Base-by-base conservation (phyloP, 2,329 filamentous ascomycete species). In the Pseudogymnoascus sp. region DNA sequence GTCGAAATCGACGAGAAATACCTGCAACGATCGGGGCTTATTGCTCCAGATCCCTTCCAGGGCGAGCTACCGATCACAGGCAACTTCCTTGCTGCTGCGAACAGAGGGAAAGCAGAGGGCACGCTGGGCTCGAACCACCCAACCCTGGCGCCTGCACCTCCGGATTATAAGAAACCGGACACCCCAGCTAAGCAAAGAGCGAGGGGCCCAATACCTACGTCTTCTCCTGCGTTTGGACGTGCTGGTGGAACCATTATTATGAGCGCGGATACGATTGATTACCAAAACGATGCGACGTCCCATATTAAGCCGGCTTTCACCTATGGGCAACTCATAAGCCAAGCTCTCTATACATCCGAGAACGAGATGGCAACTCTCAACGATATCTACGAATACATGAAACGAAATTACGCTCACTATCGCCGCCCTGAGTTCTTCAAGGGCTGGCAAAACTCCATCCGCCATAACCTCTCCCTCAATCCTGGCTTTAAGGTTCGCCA, bases 391-490 rank as follows among this genome's bases (percentile, higher is more conserved):
- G 88, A 86, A 60, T 97, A 89, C 77, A 97, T 99, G 72, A 94
- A 87, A 77, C 85, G 86, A 3, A 89, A 90, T 68, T 99, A 97
- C 73, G 88, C 94, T 1, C 99, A 96, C 75, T 99, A 97, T 75
- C 85, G 93, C 45, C 84, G 92, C 74, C 91, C 83, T 33, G 85
- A 92, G 68, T 77, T 79, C 60, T 77, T 79, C 62, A 86, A 85
- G 64, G 93, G 94, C 64, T 99, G 95, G 95, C 94, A 97, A 85
- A 99, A 99, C 74, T 97, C 92, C 0, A 99, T 99, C 67, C 88
- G 94, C 11, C 94, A 99, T 74, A 99, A 99, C 69, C 76, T 99
- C 12, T 97, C 94, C 0, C 77, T 99, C 42, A 97, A 96, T 75
- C 96, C 97, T 73, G 86, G 89, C 0, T 99, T 99, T 71, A 87